Evolutionary conservation across 306 rosid genomes (phyloP), one percentile per base, ranked within the genome.

Genomic region (Nissolia schottii): DNA sequence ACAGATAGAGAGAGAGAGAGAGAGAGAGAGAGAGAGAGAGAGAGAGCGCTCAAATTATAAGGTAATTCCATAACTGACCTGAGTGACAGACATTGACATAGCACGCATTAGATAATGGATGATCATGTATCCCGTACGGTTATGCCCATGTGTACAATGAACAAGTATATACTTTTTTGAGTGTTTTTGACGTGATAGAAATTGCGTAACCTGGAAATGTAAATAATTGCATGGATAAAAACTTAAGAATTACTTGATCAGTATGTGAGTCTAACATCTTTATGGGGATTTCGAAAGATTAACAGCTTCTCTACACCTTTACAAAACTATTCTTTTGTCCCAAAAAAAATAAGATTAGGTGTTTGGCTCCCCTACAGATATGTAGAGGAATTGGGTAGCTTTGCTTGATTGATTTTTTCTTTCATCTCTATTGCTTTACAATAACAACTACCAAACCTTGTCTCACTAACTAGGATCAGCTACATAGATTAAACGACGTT

Each of bases 101-200:
- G 89, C 66, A 55, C 99, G 99, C 99, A 92, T 87, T 41, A 95
- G 89, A 81, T 86, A 95, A 79, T 90, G 92, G 70, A 92, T 74
- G 73, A 95, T 87, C 99, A 95, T 95, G 80, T 88, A 95, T 75
- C 99, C 97, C 27, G 99, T 95, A 46, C 97, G 99, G 85, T 95
- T 95, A 85, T 92, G 97, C 56, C 99, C 97, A 70, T 95, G 97
- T 1, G 99, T 95, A 80, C 99, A 95, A 64, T 95, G 99, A 77
- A 95, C 99, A 77, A 95, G 96, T 81, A 95, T 92, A 77, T 81
- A 85, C 83, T 88, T 92, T 85, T 89, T 95, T 14, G 97, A 49
- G 62, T 82, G 99, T 77, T 89, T 92, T 77, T 92, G 99, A 67
- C 96, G 93, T 53, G 74, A 81, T 18, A 92, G 68, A 69, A 92